Conservation (phyloP, 345 rosid species). For the Gossypium mustelinum region DNA sequence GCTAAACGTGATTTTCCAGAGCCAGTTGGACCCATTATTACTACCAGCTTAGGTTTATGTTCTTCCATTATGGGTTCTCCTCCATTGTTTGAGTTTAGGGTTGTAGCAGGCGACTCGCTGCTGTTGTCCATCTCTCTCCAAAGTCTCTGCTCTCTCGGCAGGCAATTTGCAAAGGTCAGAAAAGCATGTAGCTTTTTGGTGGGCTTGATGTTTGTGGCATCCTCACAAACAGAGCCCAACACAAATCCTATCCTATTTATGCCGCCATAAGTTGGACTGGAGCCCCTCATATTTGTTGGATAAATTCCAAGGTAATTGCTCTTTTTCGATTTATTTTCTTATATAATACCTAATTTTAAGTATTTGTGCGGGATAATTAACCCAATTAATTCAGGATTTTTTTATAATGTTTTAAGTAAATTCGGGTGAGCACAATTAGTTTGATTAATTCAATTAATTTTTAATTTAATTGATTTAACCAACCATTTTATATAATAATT, state of each 20-base stretch:
- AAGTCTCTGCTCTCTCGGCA: background rate
- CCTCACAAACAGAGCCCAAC: background rate
- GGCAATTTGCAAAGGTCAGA: background rate
- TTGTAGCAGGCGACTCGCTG: slow-evolving; percentile 6
- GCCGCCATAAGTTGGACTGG: background rate
- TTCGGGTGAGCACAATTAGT: too few species aligned
- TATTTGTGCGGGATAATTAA: too few species aligned
- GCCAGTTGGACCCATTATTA: slow-evolving; percentile 91
- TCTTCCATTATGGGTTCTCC: slow-evolving; percentile 15
- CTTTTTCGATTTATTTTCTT: too few species aligned
- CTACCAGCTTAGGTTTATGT: slow-evolving; percentile 56
- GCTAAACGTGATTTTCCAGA: slow-evolving; percentile 88
- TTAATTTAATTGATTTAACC: too few species aligned
- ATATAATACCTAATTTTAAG: too few species aligned
- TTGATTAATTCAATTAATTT: too few species aligned
- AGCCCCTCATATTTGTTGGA: background rate
- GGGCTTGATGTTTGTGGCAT: background rate
- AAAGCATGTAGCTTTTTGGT: background rate
- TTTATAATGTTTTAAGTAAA: too few species aligned
- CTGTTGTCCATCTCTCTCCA: slow-evolving; percentile 28
- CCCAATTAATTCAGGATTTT: too few species aligned
- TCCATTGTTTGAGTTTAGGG: slow-evolving; percentile 41
- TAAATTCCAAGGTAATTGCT: background rate
- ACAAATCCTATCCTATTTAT: background rate
- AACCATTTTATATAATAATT: too few species aligned